These are phyloP conservation scores for Microbotryum scabiosae DNA, from an alignment of 1,284 basidiomycete genomes.

Conservation along the genomic window DNA sequence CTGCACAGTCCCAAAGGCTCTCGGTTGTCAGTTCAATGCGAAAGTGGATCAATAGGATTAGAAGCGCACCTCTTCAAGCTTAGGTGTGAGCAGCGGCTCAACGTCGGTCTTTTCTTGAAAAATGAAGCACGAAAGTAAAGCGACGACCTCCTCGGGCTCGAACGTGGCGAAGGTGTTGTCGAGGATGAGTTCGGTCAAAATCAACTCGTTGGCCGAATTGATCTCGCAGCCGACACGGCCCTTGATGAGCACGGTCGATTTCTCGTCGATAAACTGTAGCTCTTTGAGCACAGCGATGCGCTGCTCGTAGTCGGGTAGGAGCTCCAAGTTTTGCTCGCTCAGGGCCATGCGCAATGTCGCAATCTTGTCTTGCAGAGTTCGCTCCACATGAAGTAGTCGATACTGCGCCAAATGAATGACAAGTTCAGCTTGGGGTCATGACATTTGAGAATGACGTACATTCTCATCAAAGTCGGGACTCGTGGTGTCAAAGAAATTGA, in stretches of 20 bases:
- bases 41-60: neutral
- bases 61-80: slow-evolving; percentile 52
- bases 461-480: slow-evolving; percentile 5
- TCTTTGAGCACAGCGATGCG: slow-evolving; percentile 83
- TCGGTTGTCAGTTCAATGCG: neutral
- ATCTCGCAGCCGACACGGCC: slow-evolving; percentile 98
- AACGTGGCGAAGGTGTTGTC: slow-evolving; percentile 87
- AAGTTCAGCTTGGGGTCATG: no score
- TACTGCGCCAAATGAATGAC: slow-evolving; percentile 50
- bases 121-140: slow-evolving; percentile 88
- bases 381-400: slow-evolving; percentile 60
- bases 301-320: slow-evolving; percentile 95
- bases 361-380: slow-evolving; percentile 63
- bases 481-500: slow-evolving; percentile 20
- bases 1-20: slow-evolving; percentile 23
- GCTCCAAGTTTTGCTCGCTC: slow-evolving; percentile 92
- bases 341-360: slow-evolving; percentile 64
- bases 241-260: slow-evolving; percentile 88
- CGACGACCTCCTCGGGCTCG: slow-evolving; percentile 94
- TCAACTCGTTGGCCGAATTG: slow-evolving; percentile 90
- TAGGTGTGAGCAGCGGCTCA: slow-evolving; percentile 68
- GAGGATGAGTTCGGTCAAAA: slow-evolving; percentile 91
- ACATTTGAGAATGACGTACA: neutral
- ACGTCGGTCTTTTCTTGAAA: slow-evolving; percentile 95
- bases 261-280: slow-evolving; percentile 84